Evolutionary conservation across 495 filamentous ascomycete species (phyloP).

Genomic region (Tuber brumale): DNA sequence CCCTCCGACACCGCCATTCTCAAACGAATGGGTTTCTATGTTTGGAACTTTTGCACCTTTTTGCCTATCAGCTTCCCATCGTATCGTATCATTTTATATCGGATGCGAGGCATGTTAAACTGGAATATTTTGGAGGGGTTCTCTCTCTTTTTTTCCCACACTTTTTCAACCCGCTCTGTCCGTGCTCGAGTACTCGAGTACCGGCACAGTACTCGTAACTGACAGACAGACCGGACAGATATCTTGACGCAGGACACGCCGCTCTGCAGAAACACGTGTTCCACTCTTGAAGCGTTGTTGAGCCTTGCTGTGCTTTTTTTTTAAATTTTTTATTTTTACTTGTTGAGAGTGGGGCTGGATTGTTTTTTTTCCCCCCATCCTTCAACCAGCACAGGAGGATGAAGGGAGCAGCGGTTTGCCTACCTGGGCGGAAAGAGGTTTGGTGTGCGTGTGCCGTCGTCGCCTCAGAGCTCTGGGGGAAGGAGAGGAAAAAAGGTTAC

Average conservation of each 20-base stretch:
- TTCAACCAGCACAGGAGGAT: neutral
- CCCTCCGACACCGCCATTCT: neutral
- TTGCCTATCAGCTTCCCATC: neutral
- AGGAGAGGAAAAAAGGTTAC: neutral
- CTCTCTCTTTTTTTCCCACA: neutral
- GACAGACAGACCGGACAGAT: neutral
- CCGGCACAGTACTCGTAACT: no score
- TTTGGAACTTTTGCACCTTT: neutral
- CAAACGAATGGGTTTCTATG: neutral
- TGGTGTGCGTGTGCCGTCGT: neutral
- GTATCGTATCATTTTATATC: neutral
- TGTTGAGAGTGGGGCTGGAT: neutral
- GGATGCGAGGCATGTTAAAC: neutral
- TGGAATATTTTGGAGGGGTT: neutral
- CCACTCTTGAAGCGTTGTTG: conserved; percentile 30
- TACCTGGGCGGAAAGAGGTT: neutral
- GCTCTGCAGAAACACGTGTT: conserved; percentile 39
- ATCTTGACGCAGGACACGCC: conserved; percentile 27
- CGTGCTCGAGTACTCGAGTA: neutral
- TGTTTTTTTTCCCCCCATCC: neutral
- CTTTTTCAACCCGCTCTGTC: neutral
- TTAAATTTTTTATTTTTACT: conserved; percentile 7
- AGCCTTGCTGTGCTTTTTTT: conserved; percentile 28
- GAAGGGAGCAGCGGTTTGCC: neutral
- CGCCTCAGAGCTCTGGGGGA: neutral